Evolutionary conservation across 2,329 filamentous ascomycete genomes (phyloP).

Genomic region (Coccinonectria pachysandricola): DNA sequence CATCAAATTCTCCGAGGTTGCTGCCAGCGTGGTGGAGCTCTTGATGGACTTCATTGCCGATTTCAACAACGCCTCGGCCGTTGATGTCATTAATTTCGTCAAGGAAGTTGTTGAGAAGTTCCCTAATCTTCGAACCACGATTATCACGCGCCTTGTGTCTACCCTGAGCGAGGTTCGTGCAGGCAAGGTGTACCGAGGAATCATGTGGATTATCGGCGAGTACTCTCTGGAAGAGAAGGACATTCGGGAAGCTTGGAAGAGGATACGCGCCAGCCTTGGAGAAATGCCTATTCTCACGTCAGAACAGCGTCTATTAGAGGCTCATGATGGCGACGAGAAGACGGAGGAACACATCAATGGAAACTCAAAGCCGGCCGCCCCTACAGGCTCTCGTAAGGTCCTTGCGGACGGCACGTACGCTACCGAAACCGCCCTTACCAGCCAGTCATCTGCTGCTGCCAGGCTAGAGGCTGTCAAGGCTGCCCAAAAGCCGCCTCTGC

Average conservation of each 20-base stretch:
- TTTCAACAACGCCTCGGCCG: conserved; percentile 92
- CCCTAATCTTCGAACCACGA: conserved; percentile 75
- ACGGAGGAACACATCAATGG: conserved; percentile 64
- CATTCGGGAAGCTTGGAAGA: conserved; percentile 93
- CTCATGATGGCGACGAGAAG: conserved; percentile 63
- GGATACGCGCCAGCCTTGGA: conserved; percentile 83
- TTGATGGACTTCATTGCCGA: conserved; percentile 99
- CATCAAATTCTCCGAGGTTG: conserved; percentile 98
- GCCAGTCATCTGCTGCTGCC: conserved; percentile 78
- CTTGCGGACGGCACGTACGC: conserved; percentile 96
- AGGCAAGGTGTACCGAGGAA: conserved; percentile 93
- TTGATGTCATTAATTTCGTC: conserved; percentile 96
- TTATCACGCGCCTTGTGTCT: conserved; percentile 78
- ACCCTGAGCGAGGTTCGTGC: conserved; percentile 89
- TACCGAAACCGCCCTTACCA: conserved; percentile 91
- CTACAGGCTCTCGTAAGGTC: conserved; percentile 80
- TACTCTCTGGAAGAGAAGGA: conserved; percentile 91
- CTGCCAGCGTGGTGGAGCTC: conserved; percentile 88
- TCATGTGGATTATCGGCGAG: conserved; percentile 95
- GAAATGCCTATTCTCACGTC: conserved; percentile 96
- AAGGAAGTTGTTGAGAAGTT: conserved; percentile 99
- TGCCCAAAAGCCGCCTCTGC: conserved; percentile 87
- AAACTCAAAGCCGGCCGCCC: conserved; percentile 61
- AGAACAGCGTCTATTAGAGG: conserved; percentile 83
- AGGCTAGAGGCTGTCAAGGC: conserved; percentile 95